Percentiles rank a stretch among this genome's conserved stretches.
These are phyloP conservation scores for Chamaecyparis obtusa DNA, from an alignment of 75 land plant genomes.

Conservation along the genomic window DNA sequence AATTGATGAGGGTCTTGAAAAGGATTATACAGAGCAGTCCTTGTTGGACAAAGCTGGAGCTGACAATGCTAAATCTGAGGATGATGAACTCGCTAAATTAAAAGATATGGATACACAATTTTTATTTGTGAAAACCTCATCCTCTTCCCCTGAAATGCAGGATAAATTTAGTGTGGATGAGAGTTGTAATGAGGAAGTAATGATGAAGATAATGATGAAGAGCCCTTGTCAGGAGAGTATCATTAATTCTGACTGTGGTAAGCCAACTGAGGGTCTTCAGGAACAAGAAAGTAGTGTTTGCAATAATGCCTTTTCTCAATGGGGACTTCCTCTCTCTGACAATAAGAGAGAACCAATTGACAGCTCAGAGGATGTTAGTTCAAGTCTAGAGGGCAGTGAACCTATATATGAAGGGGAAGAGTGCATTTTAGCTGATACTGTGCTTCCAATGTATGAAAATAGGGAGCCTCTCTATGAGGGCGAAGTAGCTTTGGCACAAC, in stretches of 20 bases:
- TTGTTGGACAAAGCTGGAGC: background rate
- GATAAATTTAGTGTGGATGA: background rate
- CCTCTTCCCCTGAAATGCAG: background rate
- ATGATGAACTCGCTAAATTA: background rate
- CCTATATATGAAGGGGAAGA: constrained; percentile 97
- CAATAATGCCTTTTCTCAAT: background rate
- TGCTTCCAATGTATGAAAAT: constrained; percentile 33
- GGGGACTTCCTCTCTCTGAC: constrained; percentile 6
- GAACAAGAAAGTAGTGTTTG: background rate
- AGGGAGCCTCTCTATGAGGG: constrained; percentile 90
- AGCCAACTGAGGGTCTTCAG: background rate
- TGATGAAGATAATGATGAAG: background rate
- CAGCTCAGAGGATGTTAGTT: constrained; percentile 22
- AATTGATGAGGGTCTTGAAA: background rate
- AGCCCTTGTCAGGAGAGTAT: background rate
- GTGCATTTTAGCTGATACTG: constrained; percentile 46
- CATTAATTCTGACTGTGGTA: background rate
- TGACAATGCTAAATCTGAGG: background rate
- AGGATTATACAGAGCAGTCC: background rate
- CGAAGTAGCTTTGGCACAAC: constrained; percentile 77
- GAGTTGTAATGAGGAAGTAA: background rate
- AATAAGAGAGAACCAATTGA: constrained; percentile 16
- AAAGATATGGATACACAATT: constrained; percentile 4
- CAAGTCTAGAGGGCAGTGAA: constrained; percentile 55
- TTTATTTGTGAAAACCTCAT: background rate